Percentiles rank a stretch among this genome's conserved stretches.
Conservation (phyloP, 345 rosid species). For the Murraya paniculata region DNA sequence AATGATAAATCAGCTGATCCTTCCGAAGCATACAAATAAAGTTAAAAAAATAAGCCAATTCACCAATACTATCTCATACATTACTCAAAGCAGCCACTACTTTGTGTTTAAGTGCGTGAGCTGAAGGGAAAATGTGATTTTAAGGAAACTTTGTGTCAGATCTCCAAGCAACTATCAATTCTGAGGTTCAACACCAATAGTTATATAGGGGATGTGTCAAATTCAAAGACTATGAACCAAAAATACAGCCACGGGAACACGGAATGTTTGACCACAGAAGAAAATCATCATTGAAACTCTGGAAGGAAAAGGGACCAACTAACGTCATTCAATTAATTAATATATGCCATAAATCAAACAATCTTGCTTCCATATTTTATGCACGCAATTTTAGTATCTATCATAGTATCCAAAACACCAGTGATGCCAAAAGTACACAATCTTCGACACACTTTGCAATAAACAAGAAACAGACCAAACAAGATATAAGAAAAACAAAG, state of each 20-base stretch:
- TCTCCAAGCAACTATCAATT: background rate
- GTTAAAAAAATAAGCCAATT: background rate
- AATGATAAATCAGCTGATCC: background rate
- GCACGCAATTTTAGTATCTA: background rate
- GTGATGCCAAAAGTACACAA: background rate
- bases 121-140: background rate
- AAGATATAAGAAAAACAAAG: background rate
- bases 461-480: background rate
- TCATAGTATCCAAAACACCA: background rate
- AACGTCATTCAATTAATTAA: no score
- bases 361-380: no score
- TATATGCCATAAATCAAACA: no score
- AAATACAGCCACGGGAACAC: no score
- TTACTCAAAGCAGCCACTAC: no score
- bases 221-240: constrained; percentile 23
- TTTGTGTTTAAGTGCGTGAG: background rate
- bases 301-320: no score
- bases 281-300: background rate
- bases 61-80: no score
- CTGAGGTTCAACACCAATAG: background rate
- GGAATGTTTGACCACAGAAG: background rate
- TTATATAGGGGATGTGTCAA: background rate
- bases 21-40: background rate
- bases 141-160: background rate
- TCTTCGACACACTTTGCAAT: background rate